phyloP scores from a whole-genome alignment of 202 grass and related monocot species.

The Eragrostis tef region DNA sequence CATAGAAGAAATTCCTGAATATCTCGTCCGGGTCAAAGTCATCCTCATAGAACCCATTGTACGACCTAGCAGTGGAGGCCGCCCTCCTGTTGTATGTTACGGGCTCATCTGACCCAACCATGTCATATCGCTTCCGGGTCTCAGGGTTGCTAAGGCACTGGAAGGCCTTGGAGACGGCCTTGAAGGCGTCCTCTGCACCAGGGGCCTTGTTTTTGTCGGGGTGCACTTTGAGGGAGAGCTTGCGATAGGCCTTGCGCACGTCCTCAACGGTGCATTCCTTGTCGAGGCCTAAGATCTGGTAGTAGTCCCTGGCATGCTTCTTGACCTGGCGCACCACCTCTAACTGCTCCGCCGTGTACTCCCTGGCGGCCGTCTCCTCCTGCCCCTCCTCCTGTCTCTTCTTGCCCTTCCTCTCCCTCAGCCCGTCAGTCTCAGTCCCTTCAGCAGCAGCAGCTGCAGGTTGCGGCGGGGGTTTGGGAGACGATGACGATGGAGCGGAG shows the following conservation, averaged over 20 bases:
- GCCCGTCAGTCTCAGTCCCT: conserved; percentile 29
- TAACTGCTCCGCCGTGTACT: conserved; percentile 78
- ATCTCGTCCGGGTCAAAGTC: conserved; percentile 95
- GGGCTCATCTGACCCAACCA: conserved; percentile 76
- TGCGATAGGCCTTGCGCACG: conserved; percentile 89
- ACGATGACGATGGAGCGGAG: conserved; percentile 48
- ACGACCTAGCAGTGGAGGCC: conserved; percentile 46
- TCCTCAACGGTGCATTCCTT: conserved; percentile 84
- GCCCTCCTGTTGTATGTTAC: conserved; percentile 56
- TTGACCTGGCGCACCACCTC: conserved; percentile 80
- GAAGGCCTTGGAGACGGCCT: conserved; percentile 93
- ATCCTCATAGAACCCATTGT: conserved; percentile 72
- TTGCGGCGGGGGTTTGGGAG: conserved; percentile 21
- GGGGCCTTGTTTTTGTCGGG: conserved; percentile 96
- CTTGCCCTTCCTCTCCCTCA: conserved; percentile 57
- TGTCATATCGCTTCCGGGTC: conserved; percentile 74
- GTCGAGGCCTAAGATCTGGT: conserved; percentile 78
- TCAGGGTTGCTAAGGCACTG: conserved; percentile 89
- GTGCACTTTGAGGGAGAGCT: conserved; percentile 95
- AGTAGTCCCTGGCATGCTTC: conserved; percentile 84
- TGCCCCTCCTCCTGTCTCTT: conserved; percentile 41
- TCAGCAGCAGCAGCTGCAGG: not conserved
- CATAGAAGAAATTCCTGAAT: conserved; percentile 97
- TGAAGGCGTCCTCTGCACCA: conserved; percentile 89
- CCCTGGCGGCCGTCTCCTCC: conserved; percentile 34